Base-by-base conservation (phyloP, 2,329 filamentous ascomycete species). In the Atkinsonella texensis region DNA sequence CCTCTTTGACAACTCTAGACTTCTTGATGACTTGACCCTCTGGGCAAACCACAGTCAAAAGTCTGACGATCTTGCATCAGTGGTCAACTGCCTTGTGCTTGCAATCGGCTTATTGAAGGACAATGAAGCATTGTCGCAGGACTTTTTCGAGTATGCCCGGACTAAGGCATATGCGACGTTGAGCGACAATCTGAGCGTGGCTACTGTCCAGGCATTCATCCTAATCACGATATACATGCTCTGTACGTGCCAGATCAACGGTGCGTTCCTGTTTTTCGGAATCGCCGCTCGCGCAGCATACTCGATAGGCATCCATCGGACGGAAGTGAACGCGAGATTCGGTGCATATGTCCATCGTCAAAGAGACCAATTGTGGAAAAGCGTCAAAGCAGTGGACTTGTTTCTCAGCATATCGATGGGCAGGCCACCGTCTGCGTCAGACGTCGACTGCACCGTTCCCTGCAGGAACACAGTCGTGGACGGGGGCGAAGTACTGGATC, bases 401-500 rank as follows among this genome's bases (percentile, higher is more conserved):
- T 77, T 75, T 52, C 64, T 79, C 0, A 76, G 73, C 57, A 72
- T 70, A 3, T 76, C 73, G 1, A 77, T 78, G 74, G 76, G 76
- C 3, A 67, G 76, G 0, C 76, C 76, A 0, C 76, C 76, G 0
- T 72, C 74, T 0, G 74, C 74, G 0, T 77, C 74, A 0, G 75
- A 78, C 43, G 66, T 76, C 1, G 76, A 79, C 54, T 78, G 75
- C 60, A 79, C 74, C 0, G 75, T 79, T 0, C 63, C 73, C 0
- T 79, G 75, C 55, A 63, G 68, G 13, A 62, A 56, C 2, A 49
- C 62, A 0, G 67, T 66, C 3, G 62, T 64, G 8, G 60, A 65
- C 7, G 68, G 67, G 0, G 62, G 62, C 7, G 74, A 76, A 46
- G 55, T 53, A 0, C 68, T 70, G 8, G 72, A 77, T 44, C 55